Conservation (phyloP, 345 rosid genomes). For the Bretschneidera sinensis region DNA sequence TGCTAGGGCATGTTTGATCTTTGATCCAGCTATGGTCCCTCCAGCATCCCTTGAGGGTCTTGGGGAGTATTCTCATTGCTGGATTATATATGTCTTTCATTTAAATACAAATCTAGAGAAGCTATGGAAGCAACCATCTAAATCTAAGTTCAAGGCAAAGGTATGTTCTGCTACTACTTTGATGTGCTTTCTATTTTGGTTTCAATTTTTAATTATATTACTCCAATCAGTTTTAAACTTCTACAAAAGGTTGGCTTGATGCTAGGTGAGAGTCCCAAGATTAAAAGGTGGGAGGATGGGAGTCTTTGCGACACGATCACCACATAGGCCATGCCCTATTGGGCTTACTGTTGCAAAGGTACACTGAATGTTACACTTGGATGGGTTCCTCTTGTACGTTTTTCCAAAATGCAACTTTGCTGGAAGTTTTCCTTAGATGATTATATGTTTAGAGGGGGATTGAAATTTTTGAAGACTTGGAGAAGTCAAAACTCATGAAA, state of each 20-base stretch:
- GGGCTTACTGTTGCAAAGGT: conserved; percentile 96
- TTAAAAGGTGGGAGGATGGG: conserved; percentile 76
- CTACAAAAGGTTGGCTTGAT: conserved; percentile 25
- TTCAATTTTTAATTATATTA: not conserved
- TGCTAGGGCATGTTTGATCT: conserved; percentile 70
- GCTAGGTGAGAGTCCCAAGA: conserved; percentile 93
- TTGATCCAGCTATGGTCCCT: conserved; percentile 71
- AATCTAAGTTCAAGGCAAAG: conserved; percentile 93
- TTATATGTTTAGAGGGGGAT: no score
- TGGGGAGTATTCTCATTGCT: conserved; percentile 83
- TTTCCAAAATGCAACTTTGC: not conserved
- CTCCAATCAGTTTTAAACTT: conserved; percentile 21
- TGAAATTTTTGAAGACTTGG: no score
- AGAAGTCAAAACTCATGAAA: not conserved
- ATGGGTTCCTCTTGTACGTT: not conserved
- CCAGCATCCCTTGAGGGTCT: conserved; percentile 95
- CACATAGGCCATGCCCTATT: conserved; percentile 91
- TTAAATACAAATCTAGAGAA: conserved; percentile 86
- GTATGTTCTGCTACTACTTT: conserved; percentile 19
- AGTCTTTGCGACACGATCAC: conserved; percentile 86
- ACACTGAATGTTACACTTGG: not conserved
- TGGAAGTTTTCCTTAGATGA: no score
- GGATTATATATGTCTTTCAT: conserved; percentile 91
- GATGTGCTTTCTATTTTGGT: not conserved
- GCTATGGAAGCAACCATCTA: conserved; percentile 84